Evolutionary conservation across 306 rosid genomes (phyloP).

Genomic region (Chamaecrista fasciculata): DNA sequence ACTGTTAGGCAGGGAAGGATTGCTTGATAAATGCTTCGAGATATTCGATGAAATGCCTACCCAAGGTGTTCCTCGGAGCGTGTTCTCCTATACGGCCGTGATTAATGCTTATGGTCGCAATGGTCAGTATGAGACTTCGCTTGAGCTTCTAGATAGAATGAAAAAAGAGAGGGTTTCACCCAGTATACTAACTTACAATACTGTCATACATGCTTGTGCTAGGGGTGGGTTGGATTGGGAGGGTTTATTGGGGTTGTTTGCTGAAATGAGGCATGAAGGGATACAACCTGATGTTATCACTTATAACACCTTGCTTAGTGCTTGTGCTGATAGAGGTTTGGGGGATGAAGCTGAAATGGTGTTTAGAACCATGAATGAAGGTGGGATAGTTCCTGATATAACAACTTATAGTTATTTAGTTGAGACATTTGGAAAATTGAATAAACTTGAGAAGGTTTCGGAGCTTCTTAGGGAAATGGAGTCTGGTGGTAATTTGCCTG

Average conservation of each 20-base stretch:
- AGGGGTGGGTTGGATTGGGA: conserved; percentile 97
- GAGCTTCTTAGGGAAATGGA: conserved; percentile 91
- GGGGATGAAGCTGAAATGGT: conserved; percentile 94
- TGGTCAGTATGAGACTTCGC: conserved; percentile 67
- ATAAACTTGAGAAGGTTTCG: conserved; percentile 69
- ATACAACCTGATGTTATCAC: conserved; percentile 81
- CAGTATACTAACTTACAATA: conserved; percentile 74
- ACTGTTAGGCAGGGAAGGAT: conserved; percentile 78
- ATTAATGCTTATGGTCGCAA: conserved; percentile 95
- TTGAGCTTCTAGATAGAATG: conserved; percentile 68
- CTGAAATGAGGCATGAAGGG: conserved; percentile 98
- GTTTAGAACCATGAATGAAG: conserved; percentile 91
- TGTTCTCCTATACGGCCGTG: conserved; percentile 81
- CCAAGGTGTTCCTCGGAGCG: conserved; percentile 73
- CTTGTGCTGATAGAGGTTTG: conserved; percentile 78
- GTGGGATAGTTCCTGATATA: conserved; percentile 83
- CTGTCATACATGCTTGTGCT: conserved; percentile 90
- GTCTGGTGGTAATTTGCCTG: conserved; percentile 79
- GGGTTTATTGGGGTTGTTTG: conserved; percentile 84
- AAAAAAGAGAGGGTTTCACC: conserved; percentile 79
- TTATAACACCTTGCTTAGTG: conserved; percentile 86
- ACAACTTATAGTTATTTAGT: conserved; percentile 73
- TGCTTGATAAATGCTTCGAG: conserved; percentile 81
- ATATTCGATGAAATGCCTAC: conserved; percentile 88
- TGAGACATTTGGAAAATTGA: conserved; percentile 75